phyloP scores from a whole-genome alignment of 208 protist genomes.

The Leishmania aethiopica region DNA sequence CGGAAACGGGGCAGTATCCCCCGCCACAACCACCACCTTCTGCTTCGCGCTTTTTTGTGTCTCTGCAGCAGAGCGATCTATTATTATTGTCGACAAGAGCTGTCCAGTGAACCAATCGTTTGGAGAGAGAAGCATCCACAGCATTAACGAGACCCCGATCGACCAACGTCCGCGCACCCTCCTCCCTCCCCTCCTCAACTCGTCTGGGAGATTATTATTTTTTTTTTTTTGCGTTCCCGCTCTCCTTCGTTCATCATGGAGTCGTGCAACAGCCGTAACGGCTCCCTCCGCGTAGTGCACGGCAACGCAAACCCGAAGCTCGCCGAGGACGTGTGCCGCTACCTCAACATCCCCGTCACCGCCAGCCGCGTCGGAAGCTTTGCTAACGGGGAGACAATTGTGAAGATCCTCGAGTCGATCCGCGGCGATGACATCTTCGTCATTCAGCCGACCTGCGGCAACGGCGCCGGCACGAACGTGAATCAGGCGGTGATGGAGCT shows the following conservation, averaged over 20 bases:
- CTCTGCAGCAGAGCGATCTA: background rate
- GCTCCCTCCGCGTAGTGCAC: slow-evolving; percentile 80
- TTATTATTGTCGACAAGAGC: background rate
- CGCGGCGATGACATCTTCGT: slow-evolving; percentile 96
- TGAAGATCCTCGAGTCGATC: slow-evolving; percentile 88
- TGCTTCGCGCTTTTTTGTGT: background rate
- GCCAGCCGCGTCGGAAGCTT: slow-evolving; percentile 76
- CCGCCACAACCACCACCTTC: background rate
- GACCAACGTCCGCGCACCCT: background rate
- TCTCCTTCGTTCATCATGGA: slow-evolving; percentile 12
- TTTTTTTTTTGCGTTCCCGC: background rate
- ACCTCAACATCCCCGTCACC: slow-evolving; percentile 75
- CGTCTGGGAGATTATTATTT: no score
- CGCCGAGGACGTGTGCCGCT: slow-evolving; percentile 76
- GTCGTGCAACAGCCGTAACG: slow-evolving; percentile 45
- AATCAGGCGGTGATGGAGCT: slow-evolving; percentile 97
- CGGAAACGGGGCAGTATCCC: background rate
- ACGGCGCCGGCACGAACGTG: slow-evolving; percentile 71
- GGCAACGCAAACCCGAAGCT: slow-evolving; percentile 90
- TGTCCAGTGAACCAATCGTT: background rate
- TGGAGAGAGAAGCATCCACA: background rate
- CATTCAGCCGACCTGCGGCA: slow-evolving; percentile 94
- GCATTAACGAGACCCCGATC: background rate
- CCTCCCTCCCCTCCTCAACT: background rate
- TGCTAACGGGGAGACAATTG: slow-evolving; percentile 89